A percentile compares a stretch with the other conserved stretches of the same genome.
These are phyloP conservation scores for Coemansia sp. DNA, from an alignment of 192 early-diverging fungal genomes.

Conservation along the genomic window DNA sequence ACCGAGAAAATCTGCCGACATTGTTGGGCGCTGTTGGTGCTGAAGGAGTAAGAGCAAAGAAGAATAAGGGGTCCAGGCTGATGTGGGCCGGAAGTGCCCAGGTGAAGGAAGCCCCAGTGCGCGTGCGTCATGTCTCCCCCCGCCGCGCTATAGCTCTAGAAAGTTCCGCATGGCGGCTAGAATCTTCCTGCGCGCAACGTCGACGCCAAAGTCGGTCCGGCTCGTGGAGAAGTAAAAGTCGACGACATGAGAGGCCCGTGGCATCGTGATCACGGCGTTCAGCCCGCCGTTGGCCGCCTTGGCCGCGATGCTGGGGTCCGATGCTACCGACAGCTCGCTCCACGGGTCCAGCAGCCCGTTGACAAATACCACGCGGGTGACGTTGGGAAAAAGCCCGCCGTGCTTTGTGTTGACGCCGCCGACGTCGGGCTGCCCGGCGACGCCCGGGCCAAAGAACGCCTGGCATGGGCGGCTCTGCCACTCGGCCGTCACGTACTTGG, in stretches of 20 bases:
- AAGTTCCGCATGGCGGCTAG: conserved; percentile 31
- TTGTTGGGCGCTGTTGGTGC: too few species aligned
- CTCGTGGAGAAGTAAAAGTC: conserved; percentile 40
- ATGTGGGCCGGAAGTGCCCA: too few species aligned
- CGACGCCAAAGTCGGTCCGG: conserved; percentile 40
- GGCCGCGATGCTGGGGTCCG: conserved; percentile 9
- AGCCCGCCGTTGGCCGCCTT: conserved; percentile 5
- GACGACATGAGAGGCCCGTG: conserved; percentile 37
- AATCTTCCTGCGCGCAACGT: conserved; percentile 30
- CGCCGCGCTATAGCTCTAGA: too few species aligned
- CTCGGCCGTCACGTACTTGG: conserved; percentile 40
- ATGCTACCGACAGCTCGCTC: conserved; percentile 52
- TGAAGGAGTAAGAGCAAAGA: too few species aligned
- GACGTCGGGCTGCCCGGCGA: conserved; percentile 19
- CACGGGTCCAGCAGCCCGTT: conserved; percentile 65
- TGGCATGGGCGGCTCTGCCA: conserved; percentile 46
- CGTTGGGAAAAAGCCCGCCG: conserved; percentile 30
- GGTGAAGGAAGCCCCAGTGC: too few species aligned
- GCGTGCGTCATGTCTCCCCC: too few species aligned
- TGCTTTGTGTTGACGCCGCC: conserved; percentile 28
- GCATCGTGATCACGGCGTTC: conserved; percentile 46
- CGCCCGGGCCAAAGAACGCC: conserved; percentile 38
- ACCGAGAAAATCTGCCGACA: conserved; percentile 23
- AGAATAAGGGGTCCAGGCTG: too few species aligned
- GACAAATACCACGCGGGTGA: conserved; percentile 58